Conservation (phyloP, 2,329 filamentous ascomycete species). For the Scortechinia acanthostroma region DNA sequence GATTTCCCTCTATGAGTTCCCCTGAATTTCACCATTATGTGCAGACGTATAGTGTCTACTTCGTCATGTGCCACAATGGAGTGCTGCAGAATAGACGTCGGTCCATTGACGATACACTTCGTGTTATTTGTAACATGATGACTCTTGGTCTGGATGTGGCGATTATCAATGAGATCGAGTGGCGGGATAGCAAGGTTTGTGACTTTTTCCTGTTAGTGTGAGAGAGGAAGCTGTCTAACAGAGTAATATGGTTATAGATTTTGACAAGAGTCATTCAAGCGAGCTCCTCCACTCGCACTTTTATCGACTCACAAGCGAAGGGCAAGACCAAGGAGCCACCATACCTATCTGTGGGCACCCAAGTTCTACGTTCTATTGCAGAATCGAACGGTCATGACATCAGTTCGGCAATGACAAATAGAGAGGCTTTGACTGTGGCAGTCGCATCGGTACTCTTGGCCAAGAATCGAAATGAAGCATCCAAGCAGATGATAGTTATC, state of each 20-base stretch:
- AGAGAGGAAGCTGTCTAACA: background rate
- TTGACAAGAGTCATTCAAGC: background rate
- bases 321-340: background rate
- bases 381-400: background rate
- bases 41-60: background rate
- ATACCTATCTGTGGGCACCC: background rate
- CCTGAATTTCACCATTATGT: background rate
- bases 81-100: background rate
- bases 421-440: background rate
- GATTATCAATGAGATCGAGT: conserved; percentile 1
- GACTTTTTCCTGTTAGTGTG: background rate
- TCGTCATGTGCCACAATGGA: conserved; percentile 1
- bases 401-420: background rate
- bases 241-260: background rate
- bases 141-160: background rate
- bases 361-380: background rate
- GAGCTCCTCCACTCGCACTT: background rate
- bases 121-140: background rate
- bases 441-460: background rate
- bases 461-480: background rate
- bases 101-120: background rate
- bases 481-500: background rate
- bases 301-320: too few species aligned
- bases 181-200: background rate
- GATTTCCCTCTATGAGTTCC: background rate